Conservation (phyloP, 2,329 filamentous ascomycete genomes). For the Aspergillus uvarum region DNA sequence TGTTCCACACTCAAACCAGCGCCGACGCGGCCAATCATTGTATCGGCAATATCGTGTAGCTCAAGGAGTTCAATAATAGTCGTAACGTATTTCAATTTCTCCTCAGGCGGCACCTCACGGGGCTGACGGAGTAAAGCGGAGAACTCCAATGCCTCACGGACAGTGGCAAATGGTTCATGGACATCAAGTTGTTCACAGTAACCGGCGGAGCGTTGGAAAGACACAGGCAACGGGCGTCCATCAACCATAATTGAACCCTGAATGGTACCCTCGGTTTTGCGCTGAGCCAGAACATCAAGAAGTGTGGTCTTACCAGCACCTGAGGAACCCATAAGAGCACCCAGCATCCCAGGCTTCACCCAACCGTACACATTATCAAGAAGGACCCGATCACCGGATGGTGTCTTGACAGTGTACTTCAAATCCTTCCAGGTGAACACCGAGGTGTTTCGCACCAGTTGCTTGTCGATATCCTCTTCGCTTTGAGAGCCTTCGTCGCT, state of each 20-base stretch:
- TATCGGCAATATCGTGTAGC: constrained; percentile 63
- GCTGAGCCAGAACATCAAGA: constrained; percentile 71
- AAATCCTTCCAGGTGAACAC: constrained; percentile 75
- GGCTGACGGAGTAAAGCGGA: constrained; percentile 63
- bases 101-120: constrained; percentile 49
- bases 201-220: constrained; percentile 66
- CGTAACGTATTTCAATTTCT: constrained; percentile 66
- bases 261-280: constrained; percentile 64
- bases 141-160: constrained; percentile 66
- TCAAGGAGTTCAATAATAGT: constrained; percentile 64
- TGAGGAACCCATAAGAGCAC: constrained; percentile 75
- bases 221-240: constrained; percentile 57
- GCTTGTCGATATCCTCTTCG: constrained; percentile 32
- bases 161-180: constrained; percentile 65
- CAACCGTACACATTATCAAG: constrained; percentile 71
- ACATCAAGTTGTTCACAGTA: constrained; percentile 70
- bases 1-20: constrained; percentile 61
- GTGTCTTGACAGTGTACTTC: constrained; percentile 65
- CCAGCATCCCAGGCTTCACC: constrained; percentile 73
- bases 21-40: constrained; percentile 53
- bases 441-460: constrained; percentile 62
- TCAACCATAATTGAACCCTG: constrained; percentile 66
- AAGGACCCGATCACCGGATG: constrained; percentile 55
- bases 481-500: constrained; percentile 20
- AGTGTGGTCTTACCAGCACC: constrained; percentile 76